Percentiles rank a stretch among this genome's conserved stretches.
phyloP scores from a whole-genome alignment of 148 eudicot genomes.

The Fagopyrum homotropicum region DNA sequence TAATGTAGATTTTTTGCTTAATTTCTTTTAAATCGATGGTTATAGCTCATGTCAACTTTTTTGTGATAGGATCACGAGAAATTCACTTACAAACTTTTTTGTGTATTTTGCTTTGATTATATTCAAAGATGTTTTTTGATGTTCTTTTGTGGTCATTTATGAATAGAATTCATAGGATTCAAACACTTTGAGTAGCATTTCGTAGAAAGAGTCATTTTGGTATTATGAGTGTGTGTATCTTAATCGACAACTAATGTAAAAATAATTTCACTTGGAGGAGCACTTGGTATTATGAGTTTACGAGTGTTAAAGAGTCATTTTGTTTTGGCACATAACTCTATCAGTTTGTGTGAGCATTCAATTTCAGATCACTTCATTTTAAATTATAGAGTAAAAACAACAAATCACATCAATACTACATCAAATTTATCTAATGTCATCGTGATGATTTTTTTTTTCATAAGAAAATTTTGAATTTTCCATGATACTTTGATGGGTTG shows the following conservation, averaged over 20 bases:
- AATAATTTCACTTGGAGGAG: no score
- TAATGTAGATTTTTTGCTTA: not conserved
- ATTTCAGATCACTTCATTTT: not conserved
- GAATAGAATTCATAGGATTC: no score
- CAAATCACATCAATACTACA: not conserved
- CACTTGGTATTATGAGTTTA: not conserved
- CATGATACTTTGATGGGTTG: no score
- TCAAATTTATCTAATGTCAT: no score
- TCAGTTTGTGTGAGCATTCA: not conserved
- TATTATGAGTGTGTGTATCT: not conserved
- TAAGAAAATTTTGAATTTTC: no score
- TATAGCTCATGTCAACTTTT: not conserved
- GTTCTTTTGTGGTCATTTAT: not conserved
- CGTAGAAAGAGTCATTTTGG: not conserved
- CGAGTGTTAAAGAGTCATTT: not conserved
- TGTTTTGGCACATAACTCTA: no score
- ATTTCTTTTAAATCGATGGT: not conserved
- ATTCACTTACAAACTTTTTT: not conserved
- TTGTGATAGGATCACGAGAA: not conserved
- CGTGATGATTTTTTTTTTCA: no score
- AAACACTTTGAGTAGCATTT: not conserved
- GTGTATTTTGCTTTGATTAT: not conserved
- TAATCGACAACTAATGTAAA: not conserved
- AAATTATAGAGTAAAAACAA: not conserved
- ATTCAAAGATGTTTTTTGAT: not conserved